Base-by-base conservation (phyloP, 2,329 filamentous ascomycete species). In the Rutstroemia sp. region DNA sequence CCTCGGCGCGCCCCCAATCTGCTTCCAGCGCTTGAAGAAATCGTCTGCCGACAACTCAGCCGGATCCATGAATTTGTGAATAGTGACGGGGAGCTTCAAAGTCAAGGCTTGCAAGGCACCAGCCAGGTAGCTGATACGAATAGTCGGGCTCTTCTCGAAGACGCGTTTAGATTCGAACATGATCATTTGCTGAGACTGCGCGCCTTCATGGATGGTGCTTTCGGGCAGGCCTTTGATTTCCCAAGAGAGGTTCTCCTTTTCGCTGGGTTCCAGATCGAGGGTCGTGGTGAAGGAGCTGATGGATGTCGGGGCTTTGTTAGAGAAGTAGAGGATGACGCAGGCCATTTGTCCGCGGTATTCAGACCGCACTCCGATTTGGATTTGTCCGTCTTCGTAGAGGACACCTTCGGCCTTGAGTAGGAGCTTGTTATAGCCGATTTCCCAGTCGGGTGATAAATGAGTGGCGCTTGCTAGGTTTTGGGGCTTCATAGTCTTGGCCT, bases 1-100 rank as follows among this genome's bases (percentile, higher is more conserved):
- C 30, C 95, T 82, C 1, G 92, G 86, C 1, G 83, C 83, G 5
- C 88, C 90, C 12, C 94, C 94, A 65, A 99, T 97, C 73, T 99
- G 94, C 78, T 96, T 95, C 94, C 94, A 99, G 51, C 95, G 81
- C 78, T 95, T 96, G 81, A 99, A 99, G 73, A 97, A 99, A 69
- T 99, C 94, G 52, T 99, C 94, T 0, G 87, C 84, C 6, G 82
- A 82, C 41, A 99, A 77, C 56, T 94, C 87, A 0, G 94, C 92
- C 0, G 89, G 83, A 61, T 96, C 92, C 91, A 97, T 96, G 69
- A 96, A 99, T 70, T 96, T 96, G 73, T 97, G 92, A 54, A 92
- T 82, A 0, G 89, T 77, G 4, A 99, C 82, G 0, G 94, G 94
- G 4, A 99, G 78, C 71, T 95, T 92, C 42, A 99, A 76, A 0